Evolutionary conservation across 306 rosid species (phyloP).

Genomic region (Rosa lucieae): DNA sequence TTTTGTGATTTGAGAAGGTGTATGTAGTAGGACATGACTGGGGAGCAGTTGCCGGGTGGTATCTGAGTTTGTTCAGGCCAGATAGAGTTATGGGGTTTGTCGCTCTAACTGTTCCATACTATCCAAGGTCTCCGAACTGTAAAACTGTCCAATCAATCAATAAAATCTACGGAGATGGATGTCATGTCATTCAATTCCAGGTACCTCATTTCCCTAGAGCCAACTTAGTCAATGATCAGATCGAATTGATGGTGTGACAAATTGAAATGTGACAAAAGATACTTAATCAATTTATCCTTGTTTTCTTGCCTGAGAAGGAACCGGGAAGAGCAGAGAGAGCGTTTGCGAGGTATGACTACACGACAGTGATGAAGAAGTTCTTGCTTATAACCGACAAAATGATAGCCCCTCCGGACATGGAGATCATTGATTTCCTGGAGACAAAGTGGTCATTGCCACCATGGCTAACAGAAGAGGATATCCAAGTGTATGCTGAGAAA

Average conservation of each 20-base stretch:
- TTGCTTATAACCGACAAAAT: slow-evolving; percentile 33
- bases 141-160: slow-evolving; percentile 41
- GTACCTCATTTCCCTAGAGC: slow-evolving; percentile 21
- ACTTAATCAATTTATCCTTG: neutral
- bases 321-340: slow-evolving; percentile 80
- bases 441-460: slow-evolving; percentile 61
- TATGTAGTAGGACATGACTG: slow-evolving; percentile 67
- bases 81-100: slow-evolving; percentile 65
- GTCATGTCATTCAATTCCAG: slow-evolving; percentile 68
- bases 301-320: slow-evolving; percentile 45
- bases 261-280: neutral
- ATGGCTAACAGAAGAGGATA: slow-evolving; percentile 75
- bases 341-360: slow-evolving; percentile 73
- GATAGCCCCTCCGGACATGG: slow-evolving; percentile 62
- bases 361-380: slow-evolving; percentile 73
- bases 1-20: slow-evolving; percentile 35
- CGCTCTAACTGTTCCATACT: slow-evolving; percentile 52
- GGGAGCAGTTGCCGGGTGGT: slow-evolving; percentile 65
- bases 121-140: slow-evolving; percentile 45
- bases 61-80: slow-evolving; percentile 59
- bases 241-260: neutral
- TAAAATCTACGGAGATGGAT: slow-evolving; percentile 43
- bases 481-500: slow-evolving; percentile 61
- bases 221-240: neutral
- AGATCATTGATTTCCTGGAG: slow-evolving; percentile 61